phyloP scores from a whole-genome alignment of 163 green algal genomes.

The Chlamydomonas reinhardtii region DNA sequence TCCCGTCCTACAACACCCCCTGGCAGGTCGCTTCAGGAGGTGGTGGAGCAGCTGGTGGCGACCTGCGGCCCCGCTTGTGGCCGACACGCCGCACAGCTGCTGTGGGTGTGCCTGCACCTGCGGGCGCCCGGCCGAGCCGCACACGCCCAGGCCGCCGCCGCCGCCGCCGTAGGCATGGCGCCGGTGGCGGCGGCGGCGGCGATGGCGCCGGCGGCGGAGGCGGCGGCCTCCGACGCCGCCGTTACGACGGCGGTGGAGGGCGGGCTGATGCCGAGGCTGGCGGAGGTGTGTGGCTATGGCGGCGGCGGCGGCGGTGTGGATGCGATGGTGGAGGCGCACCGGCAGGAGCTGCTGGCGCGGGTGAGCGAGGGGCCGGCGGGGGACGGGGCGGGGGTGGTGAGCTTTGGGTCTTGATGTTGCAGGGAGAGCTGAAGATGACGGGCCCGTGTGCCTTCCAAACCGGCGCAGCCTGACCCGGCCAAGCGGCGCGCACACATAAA shows the following conservation, averaged over 20 bases:
- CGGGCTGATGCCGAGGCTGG: constrained; percentile 14
- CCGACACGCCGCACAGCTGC: constrained; percentile 22
- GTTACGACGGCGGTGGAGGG: constrained; percentile 1
- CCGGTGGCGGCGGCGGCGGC: not conserved
- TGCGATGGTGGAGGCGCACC: constrained; percentile 38
- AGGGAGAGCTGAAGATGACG: too few relatives aligned
- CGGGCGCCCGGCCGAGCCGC: constrained; percentile 11
- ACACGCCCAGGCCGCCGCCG: not conserved
- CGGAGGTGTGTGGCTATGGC: constrained; percentile 32
- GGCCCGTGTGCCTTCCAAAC: too few relatives aligned
- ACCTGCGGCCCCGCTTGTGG: constrained; percentile 39
- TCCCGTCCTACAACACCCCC: too few relatives aligned
- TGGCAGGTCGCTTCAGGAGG: constrained; percentile 29
- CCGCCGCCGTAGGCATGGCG: too few relatives aligned
- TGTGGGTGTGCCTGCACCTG: constrained; percentile 47
- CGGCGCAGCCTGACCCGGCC: too few relatives aligned
- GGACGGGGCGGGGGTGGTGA: not conserved
- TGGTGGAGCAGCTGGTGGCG: constrained; percentile 39
- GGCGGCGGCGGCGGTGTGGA: constrained; percentile 16
- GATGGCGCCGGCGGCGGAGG: not conserved
- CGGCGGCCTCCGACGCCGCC: not conserved
- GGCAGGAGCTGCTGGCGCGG: constrained; percentile 21
- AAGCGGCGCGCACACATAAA: too few relatives aligned
- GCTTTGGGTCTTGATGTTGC: too few relatives aligned
- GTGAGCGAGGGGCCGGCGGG: not conserved